Evolutionary conservation across 2,329 filamentous ascomycete genomes (phyloP), one percentile per base, ranked within the genome.

Genomic region (Sphaerulina musiva): DNA sequence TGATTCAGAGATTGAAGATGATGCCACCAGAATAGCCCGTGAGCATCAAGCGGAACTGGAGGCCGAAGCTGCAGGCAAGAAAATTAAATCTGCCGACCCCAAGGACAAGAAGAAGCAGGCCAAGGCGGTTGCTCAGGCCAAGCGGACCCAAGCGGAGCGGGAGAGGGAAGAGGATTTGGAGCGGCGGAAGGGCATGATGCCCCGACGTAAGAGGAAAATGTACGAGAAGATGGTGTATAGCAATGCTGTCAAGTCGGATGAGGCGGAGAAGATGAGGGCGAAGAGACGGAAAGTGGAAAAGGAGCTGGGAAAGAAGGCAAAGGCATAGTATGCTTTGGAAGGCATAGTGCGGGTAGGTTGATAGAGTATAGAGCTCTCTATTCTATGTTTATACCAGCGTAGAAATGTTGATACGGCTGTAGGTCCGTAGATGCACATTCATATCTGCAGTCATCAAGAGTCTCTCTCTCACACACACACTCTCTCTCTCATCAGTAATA

Each of bases 181-280:
- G 72, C 81, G 92, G 59, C 86, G 89, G 70, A 96, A 95, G 82
- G 93, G 95, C 76, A 98, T 98, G 93, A 85, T 97, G 78, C 88
- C 87, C 72, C 88, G 95, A 73, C 93, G 95, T 82, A 98, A 97
- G 84, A 81, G 93, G 67, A 96, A 96, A 83, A 77, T 96, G 67
- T 86, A 92, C 63, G 93, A 97, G 78, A 93, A 96, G 78, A 98
- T 98, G 89, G 80, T 90, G 68, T 95, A 95, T 74, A 90, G 84
- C 59, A 95, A 96, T 74, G 91, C 86, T 75, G 91, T 93, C 80
- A 88, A 89, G 78, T 92, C 92, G 63, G 86, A 84, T 26, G 89
- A 95, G 76, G 88, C 92, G 46, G 86, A 92, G 76, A 87, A 85
- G 74, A 75, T 98, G 70, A 81, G 91, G 64, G 81, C 80, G 54